These are phyloP conservation scores for Phaeotremella skinneri DNA, from an alignment of 768 basidiomycete species.

Conservation along the genomic window DNA sequence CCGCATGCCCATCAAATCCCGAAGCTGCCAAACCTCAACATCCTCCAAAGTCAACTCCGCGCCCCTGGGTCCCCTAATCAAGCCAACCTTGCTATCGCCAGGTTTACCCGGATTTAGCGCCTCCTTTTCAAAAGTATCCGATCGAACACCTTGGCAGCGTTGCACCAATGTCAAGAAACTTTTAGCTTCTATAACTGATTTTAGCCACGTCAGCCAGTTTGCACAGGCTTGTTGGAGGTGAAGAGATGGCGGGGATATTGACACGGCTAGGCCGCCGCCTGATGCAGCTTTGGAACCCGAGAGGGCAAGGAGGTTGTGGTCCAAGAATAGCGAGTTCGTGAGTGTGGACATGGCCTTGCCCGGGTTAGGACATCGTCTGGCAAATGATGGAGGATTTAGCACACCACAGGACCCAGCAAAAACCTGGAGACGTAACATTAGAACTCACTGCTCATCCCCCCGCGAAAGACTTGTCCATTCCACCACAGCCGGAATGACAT, in stretches of 20 bases:
- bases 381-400: neutral
- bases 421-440: too few relatives aligned
- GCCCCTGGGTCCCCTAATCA: neutral
- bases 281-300: conserved; percentile 20
- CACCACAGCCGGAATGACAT: conserved; percentile 29
- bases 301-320: conserved; percentile 19
- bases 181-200: neutral
- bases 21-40: conserved; percentile 29
- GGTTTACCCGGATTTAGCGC: neutral
- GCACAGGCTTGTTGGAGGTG: conserved; percentile 18
- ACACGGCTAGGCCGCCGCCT: conserved; percentile 34
- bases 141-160: conserved; percentile 13
- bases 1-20: conserved; percentile 29
- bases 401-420: too few relatives aligned
- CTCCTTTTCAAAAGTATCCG: conserved; percentile 2
- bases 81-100: neutral
- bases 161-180: conserved; percentile 17
- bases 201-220: conserved; percentile 26
- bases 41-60: conserved; percentile 17
- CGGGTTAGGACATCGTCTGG: conserved; percentile 33
- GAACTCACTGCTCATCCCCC: conserved; percentile 3
- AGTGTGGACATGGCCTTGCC: conserved; percentile 25
- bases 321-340: conserved; percentile 19
- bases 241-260: conserved; percentile 24
- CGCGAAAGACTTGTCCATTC: conserved; percentile 25